phyloP scores from a whole-genome alignment of 2,329 filamentous ascomycete genomes.

The Chaetomium globosum region DNA sequence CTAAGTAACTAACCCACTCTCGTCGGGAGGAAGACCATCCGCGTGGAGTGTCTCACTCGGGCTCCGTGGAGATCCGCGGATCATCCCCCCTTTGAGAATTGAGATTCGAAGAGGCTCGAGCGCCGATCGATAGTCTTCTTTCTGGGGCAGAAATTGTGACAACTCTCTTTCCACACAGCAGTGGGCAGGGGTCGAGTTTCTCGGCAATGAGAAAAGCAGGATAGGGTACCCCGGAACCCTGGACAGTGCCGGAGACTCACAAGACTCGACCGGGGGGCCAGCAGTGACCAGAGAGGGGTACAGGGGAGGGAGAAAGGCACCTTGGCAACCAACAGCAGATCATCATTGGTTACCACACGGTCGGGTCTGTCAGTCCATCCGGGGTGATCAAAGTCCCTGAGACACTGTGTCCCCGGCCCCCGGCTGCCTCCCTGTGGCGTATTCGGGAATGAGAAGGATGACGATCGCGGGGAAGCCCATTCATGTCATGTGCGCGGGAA shows the following conservation, averaged over 20 bases:
- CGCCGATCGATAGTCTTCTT: neutral
- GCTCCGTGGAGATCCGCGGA: neutral
- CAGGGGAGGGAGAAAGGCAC: neutral
- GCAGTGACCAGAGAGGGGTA: too few relatives aligned
- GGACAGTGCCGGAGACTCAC: slow-evolving; percentile 1
- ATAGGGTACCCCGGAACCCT: neutral
- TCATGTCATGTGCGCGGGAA: neutral
- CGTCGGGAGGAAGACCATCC: neutral
- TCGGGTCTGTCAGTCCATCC: slow-evolving; percentile 21
- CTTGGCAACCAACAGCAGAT: neutral
- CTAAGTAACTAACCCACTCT: too few relatives aligned
- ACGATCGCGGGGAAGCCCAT: slow-evolving; percentile 1
- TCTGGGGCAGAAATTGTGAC: neutral
- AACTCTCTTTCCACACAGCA: neutral
- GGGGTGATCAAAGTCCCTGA: neutral
- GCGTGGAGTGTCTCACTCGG: neutral
- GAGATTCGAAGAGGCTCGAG: neutral
- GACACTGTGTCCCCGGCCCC: neutral
- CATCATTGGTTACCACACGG: slow-evolving; percentile 30
- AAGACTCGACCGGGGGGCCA: neutral
- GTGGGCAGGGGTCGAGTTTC: neutral
- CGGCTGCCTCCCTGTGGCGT: neutral
- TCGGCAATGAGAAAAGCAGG: neutral
- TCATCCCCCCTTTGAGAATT: neutral
- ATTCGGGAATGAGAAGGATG: neutral